Percentiles rank a stretch among this genome's conserved stretches.
phyloP scores from a whole-genome alignment of 371 early-diverging fungal genomes.

The Mortierella sp. region DNA sequence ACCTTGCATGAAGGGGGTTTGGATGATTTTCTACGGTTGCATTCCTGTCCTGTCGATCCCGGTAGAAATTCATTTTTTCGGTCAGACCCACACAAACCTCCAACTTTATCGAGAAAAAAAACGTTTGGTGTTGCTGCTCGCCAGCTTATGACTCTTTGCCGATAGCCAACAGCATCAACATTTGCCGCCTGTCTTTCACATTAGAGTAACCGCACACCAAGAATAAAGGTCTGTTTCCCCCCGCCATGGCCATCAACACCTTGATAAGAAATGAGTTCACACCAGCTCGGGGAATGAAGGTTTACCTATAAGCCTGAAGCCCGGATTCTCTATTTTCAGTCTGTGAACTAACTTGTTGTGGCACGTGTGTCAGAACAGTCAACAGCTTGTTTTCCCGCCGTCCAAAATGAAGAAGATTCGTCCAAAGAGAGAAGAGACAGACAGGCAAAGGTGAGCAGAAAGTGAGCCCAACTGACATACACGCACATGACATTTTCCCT shows the following conservation, averaged over 20 bases:
- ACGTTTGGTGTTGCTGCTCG: background rate
- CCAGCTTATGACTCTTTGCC: background rate
- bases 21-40: background rate
- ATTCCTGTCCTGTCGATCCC: background rate
- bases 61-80: background rate
- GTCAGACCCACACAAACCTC: background rate
- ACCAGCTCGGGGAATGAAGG: background rate
- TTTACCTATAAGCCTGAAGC: background rate
- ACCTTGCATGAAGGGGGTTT: background rate
- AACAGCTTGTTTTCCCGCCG: conserved; percentile 1
- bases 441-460: background rate
- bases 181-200: no score
- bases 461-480: background rate
- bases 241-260: background rate
- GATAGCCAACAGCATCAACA: background rate
- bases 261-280: background rate
- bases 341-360: background rate
- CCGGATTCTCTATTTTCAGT: conserved; percentile 9
- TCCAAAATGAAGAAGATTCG: background rate
- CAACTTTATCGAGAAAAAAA: background rate
- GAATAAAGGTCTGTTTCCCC: background rate
- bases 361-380: conserved; percentile 1
- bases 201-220: no score
- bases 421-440: background rate
- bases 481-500: background rate